These are phyloP conservation scores for Myxozyma vanderwaltii DNA, from an alignment of 805 yeast species.

Conservation along the genomic window DNA sequence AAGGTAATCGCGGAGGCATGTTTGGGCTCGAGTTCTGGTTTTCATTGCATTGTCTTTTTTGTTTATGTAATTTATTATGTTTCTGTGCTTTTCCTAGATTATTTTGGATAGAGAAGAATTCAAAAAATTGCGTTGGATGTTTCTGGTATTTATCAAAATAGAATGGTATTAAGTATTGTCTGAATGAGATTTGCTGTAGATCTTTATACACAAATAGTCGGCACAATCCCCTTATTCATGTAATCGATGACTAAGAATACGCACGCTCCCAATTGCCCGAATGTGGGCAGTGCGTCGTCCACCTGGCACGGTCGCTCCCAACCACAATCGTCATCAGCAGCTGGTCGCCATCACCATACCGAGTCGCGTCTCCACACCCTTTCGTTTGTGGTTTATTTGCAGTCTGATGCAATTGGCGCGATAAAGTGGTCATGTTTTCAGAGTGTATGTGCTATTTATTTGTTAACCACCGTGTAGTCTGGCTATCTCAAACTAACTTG, in stretches of 20 bases:
- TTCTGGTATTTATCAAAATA: slow-evolving; percentile 1
- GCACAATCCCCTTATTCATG: too few species aligned
- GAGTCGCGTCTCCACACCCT: background rate
- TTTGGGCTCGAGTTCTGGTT: background rate
- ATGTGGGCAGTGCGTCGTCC: background rate
- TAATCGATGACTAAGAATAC: too few species aligned
- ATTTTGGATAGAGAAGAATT: slow-evolving; percentile 7
- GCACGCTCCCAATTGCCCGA: too few species aligned
- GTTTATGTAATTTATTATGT: background rate
- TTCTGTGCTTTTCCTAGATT: background rate
- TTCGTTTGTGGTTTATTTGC: background rate
- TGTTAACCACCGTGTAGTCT: background rate
- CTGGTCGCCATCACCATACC: too few species aligned
- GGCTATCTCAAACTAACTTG: background rate
- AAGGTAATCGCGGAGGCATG: slow-evolving; percentile 1
- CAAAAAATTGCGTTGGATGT: background rate
- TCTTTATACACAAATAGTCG: too few species aligned
- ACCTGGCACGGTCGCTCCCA: background rate
- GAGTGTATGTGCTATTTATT: slow-evolving; percentile 16
- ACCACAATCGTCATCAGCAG: too few species aligned
- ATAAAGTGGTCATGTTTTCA: slow-evolving; percentile 20
- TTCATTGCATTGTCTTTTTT: slow-evolving; percentile 3
- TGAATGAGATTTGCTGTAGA: too few species aligned
- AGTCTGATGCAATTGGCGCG: slow-evolving; percentile 2
- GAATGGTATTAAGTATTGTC: background rate